Evolutionary conservation across 345 rosid genomes (phyloP), one percentile per base, ranked within the genome.

Genomic region (Theobroma cacao): DNA sequence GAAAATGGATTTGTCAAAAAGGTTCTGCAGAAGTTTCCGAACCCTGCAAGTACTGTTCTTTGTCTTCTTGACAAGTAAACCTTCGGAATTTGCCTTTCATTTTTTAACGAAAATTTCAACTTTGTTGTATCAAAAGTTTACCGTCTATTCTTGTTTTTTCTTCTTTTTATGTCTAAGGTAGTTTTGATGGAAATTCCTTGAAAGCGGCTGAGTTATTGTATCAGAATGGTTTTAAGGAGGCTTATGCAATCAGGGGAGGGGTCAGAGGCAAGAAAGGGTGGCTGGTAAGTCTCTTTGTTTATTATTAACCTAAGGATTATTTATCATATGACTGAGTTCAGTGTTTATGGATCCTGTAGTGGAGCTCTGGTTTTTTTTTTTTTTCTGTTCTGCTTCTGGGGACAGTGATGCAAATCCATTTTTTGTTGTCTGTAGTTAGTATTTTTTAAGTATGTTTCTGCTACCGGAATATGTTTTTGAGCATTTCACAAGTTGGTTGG

Each of bases 181-280:
- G 98, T 91, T 89, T 88, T 86, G 98, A 93, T 87, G 98, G 92
- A 79, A 86, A 87, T 88, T 93, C 98, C 53, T 13, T 84, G 82
- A 88, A 78, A 83, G 98, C 80, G 43, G 94, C 98, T 30, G 93
- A 92, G 85, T 84, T 93, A 79, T 50, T 95, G 86, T 77, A 82
- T 76, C 79, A 92, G 81, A 89, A 89, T 80, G 98, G 97, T 2
- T 93, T 95, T 82, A 90, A 92, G 84, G 97, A 90, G 86, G 98
- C 93, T 79, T 92, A 88, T 80, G 97, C 93, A 59, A 89, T 93
- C 85, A 90, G 80, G 84, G 95, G 88, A 12, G 98, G 98, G 3
- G 94, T 89, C 15, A 84, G 91, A 80, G 98, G 98, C 86, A 87
- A 91, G 81, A 90, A 93, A 12, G 98, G 98, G 45, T 95, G 98